These are phyloP conservation scores for Anaeromyces robustus DNA, from an alignment of 192 early-diverging fungal genomes.

Conservation along the genomic window DNA sequence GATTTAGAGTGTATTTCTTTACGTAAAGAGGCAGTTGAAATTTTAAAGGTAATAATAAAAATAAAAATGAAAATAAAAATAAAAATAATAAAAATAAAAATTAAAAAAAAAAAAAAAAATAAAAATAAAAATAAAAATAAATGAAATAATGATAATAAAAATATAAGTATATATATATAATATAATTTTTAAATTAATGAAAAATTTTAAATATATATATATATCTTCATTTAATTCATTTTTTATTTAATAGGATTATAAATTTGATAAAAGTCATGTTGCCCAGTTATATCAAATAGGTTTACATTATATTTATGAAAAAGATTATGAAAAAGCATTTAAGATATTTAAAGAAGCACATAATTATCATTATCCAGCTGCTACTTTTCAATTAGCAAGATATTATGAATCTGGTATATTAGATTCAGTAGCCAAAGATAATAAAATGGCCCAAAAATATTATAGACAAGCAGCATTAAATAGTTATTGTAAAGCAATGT, in stretches of 20 bases:
- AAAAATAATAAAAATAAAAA: no score
- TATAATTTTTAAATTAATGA: no score
- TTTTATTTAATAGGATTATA: background rate
- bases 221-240: no score
- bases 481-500: background rate
- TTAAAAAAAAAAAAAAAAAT: no score
- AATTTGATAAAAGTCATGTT: background rate
- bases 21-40: background rate
- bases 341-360: background rate
- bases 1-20: background rate
- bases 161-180: no score
- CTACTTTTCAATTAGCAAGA: background rate
- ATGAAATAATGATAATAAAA: no score
- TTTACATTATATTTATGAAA: background rate
- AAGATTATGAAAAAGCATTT: background rate
- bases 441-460: background rate
- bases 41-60: background rate
- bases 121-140: no score
- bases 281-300: background rate
- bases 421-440: background rate
- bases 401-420: background rate
- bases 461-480: background rate
- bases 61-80: no score
- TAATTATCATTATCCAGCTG: background rate
- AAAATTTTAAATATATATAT: no score